phyloP scores from a whole-genome alignment of 1,284 basidiomycete genomes.

The Coniophora puteana region DNA sequence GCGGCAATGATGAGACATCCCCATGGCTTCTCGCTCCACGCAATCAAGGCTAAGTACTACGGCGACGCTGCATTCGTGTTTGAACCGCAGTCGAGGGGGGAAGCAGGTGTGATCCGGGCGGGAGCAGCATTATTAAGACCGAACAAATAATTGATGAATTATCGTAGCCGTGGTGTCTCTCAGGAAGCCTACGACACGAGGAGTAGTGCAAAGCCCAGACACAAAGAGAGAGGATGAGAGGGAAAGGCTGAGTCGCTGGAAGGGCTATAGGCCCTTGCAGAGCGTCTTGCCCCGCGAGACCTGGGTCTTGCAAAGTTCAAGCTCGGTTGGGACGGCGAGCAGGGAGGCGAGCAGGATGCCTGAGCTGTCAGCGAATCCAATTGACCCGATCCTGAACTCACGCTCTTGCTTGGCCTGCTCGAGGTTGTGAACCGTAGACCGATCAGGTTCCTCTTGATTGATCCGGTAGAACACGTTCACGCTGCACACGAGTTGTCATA shows the following conservation, averaged over 20 bases:
- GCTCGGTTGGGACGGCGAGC: constrained; percentile 82
- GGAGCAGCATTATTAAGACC: too few relatives aligned
- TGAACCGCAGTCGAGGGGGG: too few relatives aligned
- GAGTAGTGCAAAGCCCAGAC: background rate
- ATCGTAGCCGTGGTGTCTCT: too few relatives aligned
- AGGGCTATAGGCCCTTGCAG: constrained; percentile 62
- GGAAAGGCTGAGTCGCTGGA: too few relatives aligned
- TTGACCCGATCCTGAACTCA: constrained; percentile 87
- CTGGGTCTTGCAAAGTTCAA: constrained; percentile 74
- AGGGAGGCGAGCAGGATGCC: constrained; percentile 81
- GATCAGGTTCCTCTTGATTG: constrained; percentile 65
- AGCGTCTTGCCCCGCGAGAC: constrained; percentile 67
- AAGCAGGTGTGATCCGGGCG: too few relatives aligned
- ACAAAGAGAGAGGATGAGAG: background rate
- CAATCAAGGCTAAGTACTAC: too few relatives aligned
- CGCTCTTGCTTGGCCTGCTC: constrained; percentile 69
- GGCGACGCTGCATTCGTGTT: too few relatives aligned
- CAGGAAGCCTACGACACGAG: too few relatives aligned
- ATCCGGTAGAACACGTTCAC: constrained; percentile 88
- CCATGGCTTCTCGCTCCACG: too few relatives aligned
- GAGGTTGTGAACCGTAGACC: constrained; percentile 37
- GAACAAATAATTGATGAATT: too few relatives aligned
- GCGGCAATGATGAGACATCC: too few relatives aligned
- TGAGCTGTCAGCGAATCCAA: constrained; percentile 72
- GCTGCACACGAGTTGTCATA: constrained; percentile 33